phyloP scores from a whole-genome alignment of 805 yeast genomes.

The Brettanomyces custersianus region DNA sequence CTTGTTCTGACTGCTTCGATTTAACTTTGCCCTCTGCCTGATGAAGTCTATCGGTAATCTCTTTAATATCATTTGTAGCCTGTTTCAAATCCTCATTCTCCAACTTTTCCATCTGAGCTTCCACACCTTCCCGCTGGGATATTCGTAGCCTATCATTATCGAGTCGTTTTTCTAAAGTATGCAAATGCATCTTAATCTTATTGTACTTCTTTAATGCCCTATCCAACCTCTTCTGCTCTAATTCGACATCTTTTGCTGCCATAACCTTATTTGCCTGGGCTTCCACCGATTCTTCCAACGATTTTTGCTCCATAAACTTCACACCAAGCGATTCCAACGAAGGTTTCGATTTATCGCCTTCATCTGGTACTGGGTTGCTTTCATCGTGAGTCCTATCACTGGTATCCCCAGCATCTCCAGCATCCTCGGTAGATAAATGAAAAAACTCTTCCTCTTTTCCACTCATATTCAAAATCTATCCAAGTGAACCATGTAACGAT shows the following conservation, averaged over 20 bases:
- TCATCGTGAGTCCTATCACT: no score
- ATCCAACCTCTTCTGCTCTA: slow-evolving; percentile 67
- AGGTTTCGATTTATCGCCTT: not conserved
- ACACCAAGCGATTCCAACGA: slow-evolving; percentile 37
- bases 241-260: slow-evolving; percentile 52
- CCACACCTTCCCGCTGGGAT: slow-evolving; percentile 47
- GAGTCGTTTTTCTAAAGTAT: slow-evolving; percentile 38
- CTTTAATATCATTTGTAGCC: slow-evolving; percentile 51
- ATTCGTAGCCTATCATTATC: slow-evolving; percentile 50
- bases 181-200: slow-evolving; percentile 34
- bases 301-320: slow-evolving; percentile 66
- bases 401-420: not conserved
- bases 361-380: not conserved
- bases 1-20: not conserved
- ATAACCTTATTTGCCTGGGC: slow-evolving; percentile 57
- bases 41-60: slow-evolving; percentile 36
- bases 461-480: not conserved
- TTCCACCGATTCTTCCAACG: slow-evolving; percentile 68
- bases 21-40: slow-evolving; percentile 2
- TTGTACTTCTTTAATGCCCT: slow-evolving; percentile 46
- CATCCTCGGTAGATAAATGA: not conserved
- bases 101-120: slow-evolving; percentile 45
- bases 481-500: not conserved
- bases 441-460: not conserved
- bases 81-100: slow-evolving; percentile 43